These are phyloP conservation scores for Pseudogymnoascus sp. DNA, from an alignment of 2,329 filamentous ascomycete species.

Conservation along the genomic window DNA sequence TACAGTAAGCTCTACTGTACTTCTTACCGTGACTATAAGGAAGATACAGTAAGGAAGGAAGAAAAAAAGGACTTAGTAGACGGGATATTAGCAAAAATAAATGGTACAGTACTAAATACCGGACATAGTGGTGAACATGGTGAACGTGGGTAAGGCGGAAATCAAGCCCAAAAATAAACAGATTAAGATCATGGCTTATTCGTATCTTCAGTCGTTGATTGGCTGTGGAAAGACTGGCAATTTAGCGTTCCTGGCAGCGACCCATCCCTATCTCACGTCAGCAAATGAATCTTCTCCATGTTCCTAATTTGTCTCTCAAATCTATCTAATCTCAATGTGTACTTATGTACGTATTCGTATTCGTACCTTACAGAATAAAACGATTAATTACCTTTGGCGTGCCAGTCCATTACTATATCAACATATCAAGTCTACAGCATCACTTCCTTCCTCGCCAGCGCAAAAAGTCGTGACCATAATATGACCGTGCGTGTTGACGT, in stretches of 20 bases:
- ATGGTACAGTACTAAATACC: no score
- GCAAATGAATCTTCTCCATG: background rate
- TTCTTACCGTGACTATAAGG: background rate
- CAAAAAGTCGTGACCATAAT: background rate
- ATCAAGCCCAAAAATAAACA: background rate
- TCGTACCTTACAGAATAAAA: background rate
- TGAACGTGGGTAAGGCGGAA: background rate
- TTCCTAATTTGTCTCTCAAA: background rate
- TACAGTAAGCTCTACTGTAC: background rate
- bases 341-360: background rate
- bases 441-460: background rate
- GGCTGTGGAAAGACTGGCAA: background rate
- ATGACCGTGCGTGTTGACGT: background rate
- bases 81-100: no score
- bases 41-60: background rate
- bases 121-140: no score
- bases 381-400: background rate
- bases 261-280: background rate
- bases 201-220: background rate
- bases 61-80: no score
- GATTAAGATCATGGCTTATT: background rate
- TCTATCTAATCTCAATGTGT: background rate
- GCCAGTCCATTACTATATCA: background rate
- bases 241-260: background rate
- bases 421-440: background rate